These are phyloP conservation scores for Lizonia empirigonia DNA, from an alignment of 2,329 filamentous ascomycete genomes.

Conservation along the genomic window DNA sequence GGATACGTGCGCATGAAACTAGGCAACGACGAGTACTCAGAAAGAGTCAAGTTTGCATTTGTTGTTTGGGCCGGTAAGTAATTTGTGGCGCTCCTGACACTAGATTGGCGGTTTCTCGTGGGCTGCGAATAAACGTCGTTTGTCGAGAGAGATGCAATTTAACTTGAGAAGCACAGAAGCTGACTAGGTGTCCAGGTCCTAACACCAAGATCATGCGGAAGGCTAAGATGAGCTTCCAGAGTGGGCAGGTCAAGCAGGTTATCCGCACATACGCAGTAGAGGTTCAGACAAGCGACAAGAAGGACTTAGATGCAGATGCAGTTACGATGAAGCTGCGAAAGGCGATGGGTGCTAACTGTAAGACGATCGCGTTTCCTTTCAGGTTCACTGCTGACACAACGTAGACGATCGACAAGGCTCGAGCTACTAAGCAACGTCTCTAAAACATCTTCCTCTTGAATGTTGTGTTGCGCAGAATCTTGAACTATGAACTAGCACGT, in stretches of 20 bases:
- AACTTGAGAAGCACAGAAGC: neutral
- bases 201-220: constrained; percentile 71
- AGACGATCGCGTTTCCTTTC: constrained; percentile 37
- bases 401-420: constrained; percentile 31
- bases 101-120: neutral
- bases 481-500: neutral
- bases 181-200: constrained; percentile 27
- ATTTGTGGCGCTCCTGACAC: neutral
- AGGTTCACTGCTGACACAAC: constrained; percentile 1
- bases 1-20: constrained; percentile 65
- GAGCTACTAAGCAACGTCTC: constrained; percentile 18
- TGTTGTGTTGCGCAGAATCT: neutral
- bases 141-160: neutral
- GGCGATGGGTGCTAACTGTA: constrained; percentile 73
- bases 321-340: constrained; percentile 67
- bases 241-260: constrained; percentile 67
- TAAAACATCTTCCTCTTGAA: neutral
- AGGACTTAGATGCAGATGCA: constrained; percentile 66
- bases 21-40: constrained; percentile 73
- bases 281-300: constrained; percentile 65
- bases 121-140: no score
- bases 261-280: constrained; percentile 69
- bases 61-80: constrained; percentile 70
- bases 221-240: constrained; percentile 70
- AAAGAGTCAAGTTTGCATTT: constrained; percentile 70